A percentile compares a stretch with the other conserved stretches of the same genome.
These are phyloP conservation scores for Colletotrichum salicis DNA, from an alignment of 2,329 filamentous ascomycete genomes.

Conservation along the genomic window DNA sequence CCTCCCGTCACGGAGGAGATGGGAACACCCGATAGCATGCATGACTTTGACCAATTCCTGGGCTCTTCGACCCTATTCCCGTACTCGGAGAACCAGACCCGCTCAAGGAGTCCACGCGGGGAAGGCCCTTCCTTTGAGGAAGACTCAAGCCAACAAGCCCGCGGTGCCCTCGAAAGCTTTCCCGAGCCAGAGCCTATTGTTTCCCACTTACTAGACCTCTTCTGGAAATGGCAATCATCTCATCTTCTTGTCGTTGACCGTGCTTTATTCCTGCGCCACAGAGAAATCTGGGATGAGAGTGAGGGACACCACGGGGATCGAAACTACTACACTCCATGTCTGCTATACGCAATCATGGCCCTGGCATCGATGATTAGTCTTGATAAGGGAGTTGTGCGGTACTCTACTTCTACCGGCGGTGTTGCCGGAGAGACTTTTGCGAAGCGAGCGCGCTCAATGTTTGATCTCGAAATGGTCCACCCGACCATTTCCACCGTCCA, in stretches of 20 bases:
- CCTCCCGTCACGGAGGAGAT: constrained; percentile 10
- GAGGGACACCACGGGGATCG: not conserved
- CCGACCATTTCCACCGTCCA: constrained; percentile 21
- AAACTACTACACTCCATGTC: constrained; percentile 2
- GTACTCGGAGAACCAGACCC: not conserved
- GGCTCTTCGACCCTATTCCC: constrained; percentile 16
- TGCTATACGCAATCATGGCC: constrained; percentile 22
- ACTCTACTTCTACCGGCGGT: constrained; percentile 12
- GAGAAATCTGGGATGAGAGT: constrained; percentile 19
- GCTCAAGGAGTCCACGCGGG: not conserved
- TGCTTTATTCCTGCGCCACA: constrained; percentile 4
- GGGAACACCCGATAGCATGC: not conserved
- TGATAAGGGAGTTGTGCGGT: constrained; percentile 23
- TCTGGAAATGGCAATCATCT: constrained; percentile 28
- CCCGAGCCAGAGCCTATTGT: constrained; percentile 34
- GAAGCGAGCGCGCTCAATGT: constrained; percentile 1
- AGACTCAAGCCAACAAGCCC: not conserved
- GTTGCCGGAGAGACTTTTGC: constrained; percentile 20
- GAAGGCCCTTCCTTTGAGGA: not conserved
- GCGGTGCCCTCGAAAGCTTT: not conserved
- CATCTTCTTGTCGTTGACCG: constrained; percentile 20
- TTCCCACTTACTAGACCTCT: constrained; percentile 22
- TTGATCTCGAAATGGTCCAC: constrained; percentile 5
- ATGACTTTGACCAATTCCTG: constrained; percentile 4
- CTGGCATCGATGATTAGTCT: constrained; percentile 29